Conservation (phyloP, 345 rosid genomes). For the Camelina sativa region DNA sequence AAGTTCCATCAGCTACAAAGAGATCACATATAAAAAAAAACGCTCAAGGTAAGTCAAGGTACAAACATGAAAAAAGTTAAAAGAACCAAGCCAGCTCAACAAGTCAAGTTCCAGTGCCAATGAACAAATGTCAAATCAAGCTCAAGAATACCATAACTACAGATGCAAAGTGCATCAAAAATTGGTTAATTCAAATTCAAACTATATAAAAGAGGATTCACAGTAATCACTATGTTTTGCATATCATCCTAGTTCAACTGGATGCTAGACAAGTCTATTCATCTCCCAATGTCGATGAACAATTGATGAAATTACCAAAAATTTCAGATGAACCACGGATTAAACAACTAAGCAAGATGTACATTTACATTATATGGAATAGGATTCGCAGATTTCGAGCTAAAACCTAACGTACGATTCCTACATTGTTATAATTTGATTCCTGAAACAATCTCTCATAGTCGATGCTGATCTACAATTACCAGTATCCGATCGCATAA, state of each 20-base stretch:
- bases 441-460: constrained; percentile 24
- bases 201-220: constrained; percentile 3
- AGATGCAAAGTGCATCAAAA: constrained; percentile 11
- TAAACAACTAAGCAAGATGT: background rate
- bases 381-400: constrained; percentile 16
- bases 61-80: constrained; percentile 4
- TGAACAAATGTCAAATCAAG: constrained; percentile 17
- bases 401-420: constrained; percentile 24
- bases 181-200: background rate
- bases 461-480: background rate
- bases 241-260: constrained; percentile 2
- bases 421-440: constrained; percentile 38
- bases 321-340: background rate
- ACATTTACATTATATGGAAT: background rate
- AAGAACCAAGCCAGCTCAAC: constrained; percentile 14
- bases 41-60: background rate
- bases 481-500: background rate
- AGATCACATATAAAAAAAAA: background rate
- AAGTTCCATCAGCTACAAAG: constrained; percentile 80
- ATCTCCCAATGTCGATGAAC: background rate
- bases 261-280: background rate
- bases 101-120: background rate
- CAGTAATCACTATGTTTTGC: constrained; percentile 3
- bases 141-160: constrained; percentile 5
- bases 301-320: background rate